Base-by-base conservation (phyloP, 768 basidiomycete genomes). In the Filobasidium floriforme region DNA sequence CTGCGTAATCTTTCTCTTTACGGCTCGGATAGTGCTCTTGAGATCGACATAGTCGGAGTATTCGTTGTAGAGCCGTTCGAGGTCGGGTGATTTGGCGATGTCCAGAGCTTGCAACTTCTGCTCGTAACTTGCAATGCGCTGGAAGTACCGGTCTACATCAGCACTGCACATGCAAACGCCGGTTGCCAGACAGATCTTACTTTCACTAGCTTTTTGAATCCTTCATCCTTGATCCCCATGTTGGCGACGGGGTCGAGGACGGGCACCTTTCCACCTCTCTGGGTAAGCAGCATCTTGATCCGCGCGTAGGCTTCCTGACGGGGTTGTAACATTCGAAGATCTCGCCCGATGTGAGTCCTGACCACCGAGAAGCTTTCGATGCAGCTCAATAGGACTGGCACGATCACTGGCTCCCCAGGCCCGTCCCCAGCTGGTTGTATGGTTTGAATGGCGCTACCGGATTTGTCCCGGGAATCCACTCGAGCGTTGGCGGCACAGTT, bases 41-140 rank as follows among this genome's bases (percentile, higher is more conserved):
- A 83, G 81, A n/a, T 41, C 52, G 55, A 75, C 73, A 37, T 59
- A 61, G 6, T 73, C 71, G 5, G 86, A 80, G 79, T 89, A 98
- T 59, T 86, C 79, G 19, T 87, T 86, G 79, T 94, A 98, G 3
- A 92, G 79, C 60, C 87, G 85, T 1, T 91, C 86, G 9, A 97
- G 83, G 28, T 87, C 83, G 0, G 88, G 84, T 65, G 92, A 88
- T 55, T 82, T 85, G 73, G 92, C 87, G 54, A 99, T 82, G 0
- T 88, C 85, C 73, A 87, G 89, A 1, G 86, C 82, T 69, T 84
- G 85, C 83, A 98, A 85, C 73, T 87, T 90, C 66, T 88, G 82
- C 77, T 99, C 94, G 83, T 97, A 86, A 57, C 86, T 82, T 28
- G 87, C 85, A 61, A 97, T 94, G 89, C 94, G 94, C 90, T 94